Conservation (phyloP, 768 basidiomycete genomes). For the Hydnomerulius pinastri region DNA sequence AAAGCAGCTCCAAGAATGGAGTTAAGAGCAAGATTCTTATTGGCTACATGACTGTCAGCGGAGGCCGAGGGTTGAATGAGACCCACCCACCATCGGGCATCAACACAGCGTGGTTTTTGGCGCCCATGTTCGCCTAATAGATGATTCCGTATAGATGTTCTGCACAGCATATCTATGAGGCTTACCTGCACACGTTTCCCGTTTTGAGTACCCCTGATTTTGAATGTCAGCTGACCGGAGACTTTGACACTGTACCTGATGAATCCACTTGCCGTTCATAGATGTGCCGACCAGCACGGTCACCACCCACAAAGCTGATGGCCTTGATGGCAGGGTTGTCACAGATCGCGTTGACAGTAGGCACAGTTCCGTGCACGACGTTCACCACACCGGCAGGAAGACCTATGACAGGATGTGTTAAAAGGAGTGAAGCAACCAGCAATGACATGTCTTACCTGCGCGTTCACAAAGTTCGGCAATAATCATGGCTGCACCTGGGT, state of each 20-base stretch:
- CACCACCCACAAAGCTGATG: conserved; percentile 95
- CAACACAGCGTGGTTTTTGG: conserved; percentile 92
- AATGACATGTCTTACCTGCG: conserved; percentile 51
- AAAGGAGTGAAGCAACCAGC: neutral
- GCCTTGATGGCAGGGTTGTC: conserved; percentile 91
- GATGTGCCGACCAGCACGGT: conserved; percentile 91
- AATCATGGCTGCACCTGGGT: conserved; percentile 97
- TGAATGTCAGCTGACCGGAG: conserved; percentile 6
- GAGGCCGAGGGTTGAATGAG: neutral
- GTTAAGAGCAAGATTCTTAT: conserved; percentile 89
- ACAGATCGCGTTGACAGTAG: conserved; percentile 92
- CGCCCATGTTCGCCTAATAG: conserved; percentile 79
- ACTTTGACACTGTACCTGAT: conserved; percentile 2
- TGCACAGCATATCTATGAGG: conserved; percentile 22
- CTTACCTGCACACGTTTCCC: conserved; percentile 86
- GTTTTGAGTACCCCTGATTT: conserved; percentile 70
- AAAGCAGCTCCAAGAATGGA: conserved; percentile 93
- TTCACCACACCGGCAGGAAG: conserved; percentile 89
- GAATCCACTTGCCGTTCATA: conserved; percentile 65
- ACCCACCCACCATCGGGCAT: conserved; percentile 83
- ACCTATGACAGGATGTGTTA: conserved; percentile 39
- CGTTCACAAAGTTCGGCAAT: conserved; percentile 92
- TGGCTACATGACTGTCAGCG: conserved; percentile 51
- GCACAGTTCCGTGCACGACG: conserved; percentile 86
- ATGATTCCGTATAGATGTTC: conserved; percentile 4